Conservation (phyloP, 805 yeast genomes). For the Naumovozyma baii region DNA sequence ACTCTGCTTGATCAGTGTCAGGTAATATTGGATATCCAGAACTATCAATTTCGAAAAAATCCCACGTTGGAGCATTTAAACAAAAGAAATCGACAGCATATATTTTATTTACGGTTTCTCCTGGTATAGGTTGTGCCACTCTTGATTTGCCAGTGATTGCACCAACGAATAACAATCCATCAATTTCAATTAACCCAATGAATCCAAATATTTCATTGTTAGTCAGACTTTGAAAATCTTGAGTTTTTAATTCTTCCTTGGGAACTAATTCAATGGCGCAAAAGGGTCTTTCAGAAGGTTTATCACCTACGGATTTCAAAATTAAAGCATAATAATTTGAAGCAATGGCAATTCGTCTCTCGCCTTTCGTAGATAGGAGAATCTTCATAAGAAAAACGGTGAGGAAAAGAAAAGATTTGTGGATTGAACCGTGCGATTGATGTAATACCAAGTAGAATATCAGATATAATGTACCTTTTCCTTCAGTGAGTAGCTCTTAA, state of each 20-base stretch:
- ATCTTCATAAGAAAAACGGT: conserved; percentile 15
- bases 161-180: conserved; percentile 60
- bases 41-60: conserved; percentile 57
- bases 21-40: conserved; percentile 54
- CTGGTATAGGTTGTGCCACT: conserved; percentile 75
- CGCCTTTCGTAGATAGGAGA: conserved; percentile 20
- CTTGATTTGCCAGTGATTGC: conserved; percentile 66
- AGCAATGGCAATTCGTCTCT: conserved; percentile 27
- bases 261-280: conserved; percentile 44
- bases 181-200: conserved; percentile 69
- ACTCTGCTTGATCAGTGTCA: conserved; percentile 26
- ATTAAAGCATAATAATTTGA: conserved; percentile 37
- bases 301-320: conserved; percentile 34
- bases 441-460: too few relatives aligned
- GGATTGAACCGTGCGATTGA: too few relatives aligned
- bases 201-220: conserved; percentile 51
- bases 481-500: too few relatives aligned
- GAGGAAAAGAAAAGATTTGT: neutral
- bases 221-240: conserved; percentile 36
- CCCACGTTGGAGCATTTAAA: conserved; percentile 66
- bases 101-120: conserved; percentile 72
- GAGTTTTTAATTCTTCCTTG: conserved; percentile 30
- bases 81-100: conserved; percentile 82
- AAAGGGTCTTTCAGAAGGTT: conserved; percentile 18
- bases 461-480: too few relatives aligned